Conservation (phyloP, 2,329 filamentous ascomycete genomes). For the Elsinoe perseae region DNA sequence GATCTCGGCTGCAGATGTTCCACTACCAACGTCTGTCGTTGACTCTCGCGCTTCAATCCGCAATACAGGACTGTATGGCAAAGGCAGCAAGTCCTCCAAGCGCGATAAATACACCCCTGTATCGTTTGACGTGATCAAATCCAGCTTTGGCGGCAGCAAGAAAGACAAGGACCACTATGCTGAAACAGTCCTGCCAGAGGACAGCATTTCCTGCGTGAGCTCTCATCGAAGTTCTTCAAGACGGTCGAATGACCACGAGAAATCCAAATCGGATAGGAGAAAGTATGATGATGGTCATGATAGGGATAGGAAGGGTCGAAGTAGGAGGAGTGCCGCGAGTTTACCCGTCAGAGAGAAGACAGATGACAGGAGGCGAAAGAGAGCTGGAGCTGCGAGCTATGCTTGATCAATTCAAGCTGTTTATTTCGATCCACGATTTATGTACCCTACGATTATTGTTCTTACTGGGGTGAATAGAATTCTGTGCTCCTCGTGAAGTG, state of each 20-base stretch:
- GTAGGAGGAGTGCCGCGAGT: constrained; percentile 28
- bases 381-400: background rate
- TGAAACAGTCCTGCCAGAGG: constrained; percentile 41
- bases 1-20: constrained; percentile 19
- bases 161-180: constrained; percentile 24
- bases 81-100: background rate
- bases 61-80: background rate
- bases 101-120: background rate
- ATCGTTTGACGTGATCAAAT: constrained; percentile 3
- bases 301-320: constrained; percentile 20
- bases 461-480: background rate
- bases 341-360: constrained; percentile 28
- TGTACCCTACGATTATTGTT: background rate
- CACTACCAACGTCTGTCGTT: constrained; percentile 15
- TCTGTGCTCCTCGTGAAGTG: no score
- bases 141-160: constrained; percentile 22
- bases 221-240: constrained; percentile 25
- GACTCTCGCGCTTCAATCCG: constrained; percentile 10
- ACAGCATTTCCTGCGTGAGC: constrained; percentile 40
- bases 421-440: background rate
- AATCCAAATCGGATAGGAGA: constrained; percentile 1
- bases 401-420: background rate
- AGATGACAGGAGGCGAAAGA: constrained; percentile 27
- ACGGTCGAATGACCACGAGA: constrained; percentile 16
- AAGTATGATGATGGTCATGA: constrained; percentile 21